phyloP scores from a whole-genome alignment of 306 rosid genomes.

The Cercis canadensis region DNA sequence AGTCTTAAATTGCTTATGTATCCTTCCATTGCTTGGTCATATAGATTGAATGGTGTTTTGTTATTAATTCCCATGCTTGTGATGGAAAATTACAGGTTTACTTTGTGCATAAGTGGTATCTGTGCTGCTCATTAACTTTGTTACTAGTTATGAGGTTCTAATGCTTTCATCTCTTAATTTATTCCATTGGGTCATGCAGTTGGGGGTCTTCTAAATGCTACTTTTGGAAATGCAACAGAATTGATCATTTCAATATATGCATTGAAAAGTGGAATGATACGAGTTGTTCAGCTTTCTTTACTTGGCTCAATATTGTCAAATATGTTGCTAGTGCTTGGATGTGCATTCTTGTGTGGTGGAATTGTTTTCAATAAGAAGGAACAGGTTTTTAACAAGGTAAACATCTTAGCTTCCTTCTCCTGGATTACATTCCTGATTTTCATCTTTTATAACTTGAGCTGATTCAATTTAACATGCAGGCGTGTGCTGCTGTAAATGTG shows the following conservation, averaged over 20 bases:
- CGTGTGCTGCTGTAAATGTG: slow-evolving; percentile 58
- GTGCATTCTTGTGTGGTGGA: slow-evolving; percentile 65
- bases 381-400: slow-evolving; percentile 60
- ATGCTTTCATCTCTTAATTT: slow-evolving; percentile 35
- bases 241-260: slow-evolving; percentile 65
- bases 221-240: slow-evolving; percentile 64
- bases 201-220: slow-evolving; percentile 68
- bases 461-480: slow-evolving; percentile 54
- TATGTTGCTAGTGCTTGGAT: slow-evolving; percentile 65
- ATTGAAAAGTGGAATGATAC: slow-evolving; percentile 59
- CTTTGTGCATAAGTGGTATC: slow-evolving; percentile 13
- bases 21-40: too few species aligned
- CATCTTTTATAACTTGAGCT: slow-evolving; percentile 28
- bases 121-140: slow-evolving; percentile 8
- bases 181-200: slow-evolving; percentile 50
- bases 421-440: background rate
- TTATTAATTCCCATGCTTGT: background rate
- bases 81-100: background rate
- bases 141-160: slow-evolving; percentile 10
- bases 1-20: background rate
- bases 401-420: slow-evolving; percentile 8
- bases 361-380: slow-evolving; percentile 42
- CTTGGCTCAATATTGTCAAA: slow-evolving; percentile 65
- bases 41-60: too few species aligned
- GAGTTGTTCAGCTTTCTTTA: slow-evolving; percentile 67